These are phyloP conservation scores for Arthromyces matolae DNA, from an alignment of 768 basidiomycete species.

Conservation along the genomic window DNA sequence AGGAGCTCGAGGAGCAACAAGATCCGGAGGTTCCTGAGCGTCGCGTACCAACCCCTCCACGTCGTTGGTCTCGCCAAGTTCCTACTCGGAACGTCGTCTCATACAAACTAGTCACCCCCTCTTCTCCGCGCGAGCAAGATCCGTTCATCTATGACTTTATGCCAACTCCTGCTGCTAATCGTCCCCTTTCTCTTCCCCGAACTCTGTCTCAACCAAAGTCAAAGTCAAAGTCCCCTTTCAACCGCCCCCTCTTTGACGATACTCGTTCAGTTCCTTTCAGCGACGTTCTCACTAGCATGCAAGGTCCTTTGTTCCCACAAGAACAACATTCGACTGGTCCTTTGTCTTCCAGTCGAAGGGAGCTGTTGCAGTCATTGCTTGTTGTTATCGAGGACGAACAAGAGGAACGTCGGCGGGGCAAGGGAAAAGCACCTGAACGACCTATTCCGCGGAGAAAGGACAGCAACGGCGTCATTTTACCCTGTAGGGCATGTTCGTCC, in stretches of 20 bases:
- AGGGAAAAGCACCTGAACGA: conserved; percentile 29
- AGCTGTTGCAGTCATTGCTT: conserved; percentile 43
- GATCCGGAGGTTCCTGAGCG: conserved; percentile 18
- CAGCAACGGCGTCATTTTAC: conserved; percentile 2
- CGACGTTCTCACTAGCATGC: conserved; percentile 55
- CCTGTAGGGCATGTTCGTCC: conserved; percentile 17
- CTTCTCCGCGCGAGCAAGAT: conserved; percentile 13
- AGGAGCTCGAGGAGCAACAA: conserved; percentile 29
- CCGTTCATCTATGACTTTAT: conserved; percentile 28
- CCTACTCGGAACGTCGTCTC: conserved; percentile 19
- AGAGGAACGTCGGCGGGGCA: conserved; percentile 29
- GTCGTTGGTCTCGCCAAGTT: background rate
- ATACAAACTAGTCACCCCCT: conserved; percentile 14
- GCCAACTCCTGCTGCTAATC: conserved; percentile 11
- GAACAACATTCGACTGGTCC: conserved; percentile 28
- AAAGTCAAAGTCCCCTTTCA: conserved; percentile 17
- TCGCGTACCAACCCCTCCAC: conserved; percentile 14
- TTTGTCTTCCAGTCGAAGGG: conserved; percentile 25
- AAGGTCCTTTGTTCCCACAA: conserved; percentile 52
- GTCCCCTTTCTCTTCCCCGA: conserved; percentile 2
- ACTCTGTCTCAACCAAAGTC: conserved; percentile 8
- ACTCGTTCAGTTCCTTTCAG: conserved; percentile 47
- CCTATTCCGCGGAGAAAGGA: conserved; percentile 7
- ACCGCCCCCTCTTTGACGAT: conserved; percentile 28
- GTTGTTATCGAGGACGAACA: conserved; percentile 40